Conservation (phyloP, 768 basidiomycete species). For the Pulveroboletus frians region DNA sequence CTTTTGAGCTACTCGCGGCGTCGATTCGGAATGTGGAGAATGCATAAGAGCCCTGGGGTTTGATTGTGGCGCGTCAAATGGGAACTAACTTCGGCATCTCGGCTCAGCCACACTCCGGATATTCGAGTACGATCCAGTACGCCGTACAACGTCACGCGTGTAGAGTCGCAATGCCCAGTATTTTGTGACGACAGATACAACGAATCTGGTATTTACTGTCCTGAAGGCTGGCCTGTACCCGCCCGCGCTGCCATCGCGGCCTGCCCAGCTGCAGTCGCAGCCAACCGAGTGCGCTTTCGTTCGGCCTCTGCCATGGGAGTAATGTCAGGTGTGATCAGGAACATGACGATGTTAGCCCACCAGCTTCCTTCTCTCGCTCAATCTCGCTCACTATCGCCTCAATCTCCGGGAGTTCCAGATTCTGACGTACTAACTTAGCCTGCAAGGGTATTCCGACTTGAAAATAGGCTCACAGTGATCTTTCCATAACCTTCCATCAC, state of each 20-base stretch:
- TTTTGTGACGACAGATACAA: constrained; percentile 14
- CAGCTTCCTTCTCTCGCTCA: constrained; percentile 95
- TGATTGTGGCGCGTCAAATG: background rate
- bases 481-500: constrained; percentile 96
- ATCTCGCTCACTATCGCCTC: constrained; percentile 90
- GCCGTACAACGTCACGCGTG: background rate
- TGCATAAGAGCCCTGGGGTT: constrained; percentile 13
- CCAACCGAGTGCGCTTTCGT: constrained; percentile 83
- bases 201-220: constrained; percentile 27
- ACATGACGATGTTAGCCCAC: constrained; percentile 35
- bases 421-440: constrained; percentile 42
- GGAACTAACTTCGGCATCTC: too few species aligned
- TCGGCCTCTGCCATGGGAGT: constrained; percentile 69
- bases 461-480: constrained; percentile 59
- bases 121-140: background rate
- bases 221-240: constrained; percentile 31
- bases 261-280: constrained; percentile 87
- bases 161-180: background rate
- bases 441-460: background rate
- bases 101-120: too few species aligned
- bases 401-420: constrained; percentile 80
- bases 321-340: constrained; percentile 2
- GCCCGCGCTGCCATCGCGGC: constrained; percentile 77
- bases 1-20: constrained; percentile 45
- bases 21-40: constrained; percentile 9